Percentiles rank a stretch among this genome's conserved stretches.
Conservation (phyloP, 371 early-diverging fungal genomes). For the Basidiobolus heterosporus region DNA sequence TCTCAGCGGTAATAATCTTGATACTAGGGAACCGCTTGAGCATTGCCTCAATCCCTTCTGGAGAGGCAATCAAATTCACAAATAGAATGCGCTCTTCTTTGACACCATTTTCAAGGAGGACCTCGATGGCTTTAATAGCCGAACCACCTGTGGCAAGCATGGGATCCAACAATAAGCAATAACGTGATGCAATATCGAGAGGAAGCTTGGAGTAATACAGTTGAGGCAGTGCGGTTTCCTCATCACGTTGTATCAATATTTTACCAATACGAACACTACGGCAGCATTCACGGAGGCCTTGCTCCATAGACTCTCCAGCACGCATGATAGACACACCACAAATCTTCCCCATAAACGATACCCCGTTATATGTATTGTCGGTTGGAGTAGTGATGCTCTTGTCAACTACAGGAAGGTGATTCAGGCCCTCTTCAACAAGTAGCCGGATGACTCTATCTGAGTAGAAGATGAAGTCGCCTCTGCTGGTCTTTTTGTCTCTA, state of each 20-base stretch:
- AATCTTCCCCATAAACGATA: slow-evolving; percentile 70
- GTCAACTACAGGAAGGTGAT: slow-evolving; percentile 71
- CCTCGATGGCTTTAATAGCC: slow-evolving; percentile 79
- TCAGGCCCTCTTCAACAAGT: slow-evolving; percentile 81
- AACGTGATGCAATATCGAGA: slow-evolving; percentile 66
- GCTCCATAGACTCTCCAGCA: slow-evolving; percentile 87
- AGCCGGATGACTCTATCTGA: slow-evolving; percentile 82
- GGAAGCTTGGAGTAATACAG: slow-evolving; percentile 85
- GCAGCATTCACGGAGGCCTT: slow-evolving; percentile 81
- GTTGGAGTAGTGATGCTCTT: slow-evolving; percentile 66
- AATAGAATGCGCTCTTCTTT: slow-evolving; percentile 70
- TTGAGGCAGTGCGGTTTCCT: slow-evolving; percentile 75
- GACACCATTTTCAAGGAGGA: slow-evolving; percentile 70
- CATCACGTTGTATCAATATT: slow-evolving; percentile 86
- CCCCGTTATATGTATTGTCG: slow-evolving; percentile 49
- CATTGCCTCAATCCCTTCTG: slow-evolving; percentile 69
- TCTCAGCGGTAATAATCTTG: slow-evolving; percentile 68
- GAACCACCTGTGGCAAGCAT: slow-evolving; percentile 94
- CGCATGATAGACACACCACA: slow-evolving; percentile 93
- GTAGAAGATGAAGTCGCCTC: slow-evolving; percentile 86
- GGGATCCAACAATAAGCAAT: slow-evolving; percentile 76
- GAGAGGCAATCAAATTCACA: slow-evolving; percentile 62
- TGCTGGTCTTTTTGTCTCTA: slow-evolving; percentile 54
- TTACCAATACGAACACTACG: slow-evolving; percentile 82
- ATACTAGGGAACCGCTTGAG: slow-evolving; percentile 53